Conservation (phyloP, 2,329 filamentous ascomycete species). For the Exophiala calicioides region DNA sequence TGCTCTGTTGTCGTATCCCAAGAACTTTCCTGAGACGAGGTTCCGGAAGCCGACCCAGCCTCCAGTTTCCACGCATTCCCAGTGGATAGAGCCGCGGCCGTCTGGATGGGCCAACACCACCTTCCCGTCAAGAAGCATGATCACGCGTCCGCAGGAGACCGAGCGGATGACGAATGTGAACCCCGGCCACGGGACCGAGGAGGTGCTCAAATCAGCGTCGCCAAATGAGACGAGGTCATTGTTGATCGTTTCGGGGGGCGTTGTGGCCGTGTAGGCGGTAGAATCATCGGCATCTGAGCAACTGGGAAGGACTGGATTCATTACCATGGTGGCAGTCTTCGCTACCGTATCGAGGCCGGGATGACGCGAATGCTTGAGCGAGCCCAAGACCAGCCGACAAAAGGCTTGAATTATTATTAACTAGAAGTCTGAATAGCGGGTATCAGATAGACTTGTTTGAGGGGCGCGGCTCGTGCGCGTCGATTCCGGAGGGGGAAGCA, state of each 20-base stretch:
- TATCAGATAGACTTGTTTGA: background rate
- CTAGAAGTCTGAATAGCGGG: background rate
- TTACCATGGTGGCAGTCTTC: constrained; percentile 1
- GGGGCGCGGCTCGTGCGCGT: background rate
- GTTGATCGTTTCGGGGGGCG: constrained; percentile 4
- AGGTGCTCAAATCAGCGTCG: constrained; percentile 2
- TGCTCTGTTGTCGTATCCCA: constrained; percentile 1
- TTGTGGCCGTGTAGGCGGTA: constrained; percentile 5
- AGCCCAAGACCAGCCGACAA: constrained; percentile 19
- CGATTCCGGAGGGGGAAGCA: no score
- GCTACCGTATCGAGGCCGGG: background rate
- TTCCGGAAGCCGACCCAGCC: constrained; percentile 12
- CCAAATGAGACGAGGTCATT: constrained; percentile 4
- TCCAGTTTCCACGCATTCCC: constrained; percentile 4
- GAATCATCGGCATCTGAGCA: constrained; percentile 2
- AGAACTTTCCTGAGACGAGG: constrained; percentile 1
- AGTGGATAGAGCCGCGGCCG: constrained; percentile 5
- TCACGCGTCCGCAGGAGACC: constrained; percentile 7
- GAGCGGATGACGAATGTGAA: constrained; percentile 10
- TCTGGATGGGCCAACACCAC: constrained; percentile 8
- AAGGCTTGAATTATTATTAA: constrained; percentile 15
- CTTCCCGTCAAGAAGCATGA: constrained; percentile 7
- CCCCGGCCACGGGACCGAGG: constrained; percentile 4
- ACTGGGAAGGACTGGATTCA: background rate
- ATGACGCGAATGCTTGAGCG: background rate